Percentiles rank a stretch among this genome's conserved stretches.
phyloP scores from a whole-genome alignment of 345 rosid species.

The Euclidium syriacum region DNA sequence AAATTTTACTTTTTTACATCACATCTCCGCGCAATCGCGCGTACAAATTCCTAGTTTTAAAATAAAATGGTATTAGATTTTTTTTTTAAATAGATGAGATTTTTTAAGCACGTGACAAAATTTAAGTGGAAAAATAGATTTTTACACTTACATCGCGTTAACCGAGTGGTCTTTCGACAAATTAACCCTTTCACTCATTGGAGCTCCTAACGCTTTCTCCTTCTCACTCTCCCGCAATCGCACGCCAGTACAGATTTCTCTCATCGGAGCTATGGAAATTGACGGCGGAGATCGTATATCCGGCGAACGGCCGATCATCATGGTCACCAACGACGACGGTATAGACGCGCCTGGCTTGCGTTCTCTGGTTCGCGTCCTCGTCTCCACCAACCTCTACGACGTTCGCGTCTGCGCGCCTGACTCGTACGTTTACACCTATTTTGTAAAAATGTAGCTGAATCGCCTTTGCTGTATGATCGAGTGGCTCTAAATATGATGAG shows the following conservation, averaged over 20 bases:
- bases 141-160: too few relatives aligned
- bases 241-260: background rate
- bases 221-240: background rate
- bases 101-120: too few relatives aligned
- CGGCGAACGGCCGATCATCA: slow-evolving; percentile 38
- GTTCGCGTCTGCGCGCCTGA: slow-evolving; percentile 91
- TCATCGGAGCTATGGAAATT: slow-evolving; percentile 25
- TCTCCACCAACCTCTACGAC: slow-evolving; percentile 52
- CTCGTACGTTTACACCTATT: slow-evolving; percentile 43
- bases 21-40: too few relatives aligned
- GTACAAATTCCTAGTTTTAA: too few relatives aligned
- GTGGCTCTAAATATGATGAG: background rate
- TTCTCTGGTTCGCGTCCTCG: slow-evolving; percentile 61
- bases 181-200: too few relatives aligned
- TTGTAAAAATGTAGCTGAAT: background rate
- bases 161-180: too few relatives aligned
- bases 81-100: too few relatives aligned
- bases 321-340: slow-evolving; percentile 95
- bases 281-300: slow-evolving; percentile 3
- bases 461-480: background rate
- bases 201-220: background rate
- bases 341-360: slow-evolving; percentile 84
- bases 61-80: too few relatives aligned
- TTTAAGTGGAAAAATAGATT: too few relatives aligned
- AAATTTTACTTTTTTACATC: too few relatives aligned